Evolutionary conservation across 2,329 filamentous ascomycete species (phyloP).

Genomic region (Trichoderma guizhouense): DNA sequence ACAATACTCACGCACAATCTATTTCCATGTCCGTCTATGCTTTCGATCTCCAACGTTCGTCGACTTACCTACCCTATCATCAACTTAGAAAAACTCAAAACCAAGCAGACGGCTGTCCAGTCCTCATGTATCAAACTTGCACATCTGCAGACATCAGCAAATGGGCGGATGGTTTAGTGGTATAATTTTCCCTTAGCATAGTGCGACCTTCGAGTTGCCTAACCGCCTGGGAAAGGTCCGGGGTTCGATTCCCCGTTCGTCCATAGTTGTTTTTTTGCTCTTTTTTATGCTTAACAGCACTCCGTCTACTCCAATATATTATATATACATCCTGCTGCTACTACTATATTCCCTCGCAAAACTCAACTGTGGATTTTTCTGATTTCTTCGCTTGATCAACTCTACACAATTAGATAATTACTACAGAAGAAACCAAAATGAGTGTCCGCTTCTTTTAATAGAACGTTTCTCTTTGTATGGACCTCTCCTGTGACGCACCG

Average conservation of each 20-base stretch:
- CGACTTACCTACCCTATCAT: neutral
- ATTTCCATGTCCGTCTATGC: neutral
- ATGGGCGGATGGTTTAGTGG: slow-evolving; percentile 26
- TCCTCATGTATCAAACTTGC: neutral
- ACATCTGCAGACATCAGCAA: neutral
- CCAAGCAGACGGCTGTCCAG: neutral
- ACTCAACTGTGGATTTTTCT: neutral
- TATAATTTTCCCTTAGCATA: slow-evolving; percentile 25
- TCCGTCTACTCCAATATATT: too few relatives aligned
- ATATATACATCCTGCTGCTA: too few relatives aligned
- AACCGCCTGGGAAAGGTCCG: slow-evolving; percentile 19
- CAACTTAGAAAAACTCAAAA: neutral
- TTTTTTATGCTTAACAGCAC: neutral
- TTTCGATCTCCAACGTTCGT: neutral
- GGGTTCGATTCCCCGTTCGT: slow-evolving; percentile 23
- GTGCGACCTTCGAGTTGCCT: slow-evolving; percentile 4
- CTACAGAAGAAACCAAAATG: too few relatives aligned
- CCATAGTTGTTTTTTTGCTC: slow-evolving; percentile 11
- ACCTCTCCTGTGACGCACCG: too few relatives aligned
- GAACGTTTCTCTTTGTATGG: too few relatives aligned
- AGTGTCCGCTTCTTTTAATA: too few relatives aligned
- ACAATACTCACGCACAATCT: fast-evolving
- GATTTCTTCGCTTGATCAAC: neutral
- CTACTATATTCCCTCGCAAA: neutral
- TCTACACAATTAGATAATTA: too few relatives aligned